Evolutionary conservation across 2,329 filamentous ascomycete species (phyloP).

Genomic region (Hymenoscyphus scutula): DNA sequence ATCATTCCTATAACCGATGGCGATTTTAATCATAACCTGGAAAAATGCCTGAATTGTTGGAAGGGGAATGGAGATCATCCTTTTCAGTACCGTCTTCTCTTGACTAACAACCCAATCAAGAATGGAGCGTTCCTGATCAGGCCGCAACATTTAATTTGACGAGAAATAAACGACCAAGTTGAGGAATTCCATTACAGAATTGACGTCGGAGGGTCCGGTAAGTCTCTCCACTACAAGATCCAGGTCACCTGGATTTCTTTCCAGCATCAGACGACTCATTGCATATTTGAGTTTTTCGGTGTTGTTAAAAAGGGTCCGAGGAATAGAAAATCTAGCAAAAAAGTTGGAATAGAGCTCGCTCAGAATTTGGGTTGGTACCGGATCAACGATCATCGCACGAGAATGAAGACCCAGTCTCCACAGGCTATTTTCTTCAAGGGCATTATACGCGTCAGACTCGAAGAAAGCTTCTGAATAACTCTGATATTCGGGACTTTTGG

Average conservation of each 20-base stretch:
- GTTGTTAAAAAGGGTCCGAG: not conserved
- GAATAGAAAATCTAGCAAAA: not conserved
- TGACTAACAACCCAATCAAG: not conserved
- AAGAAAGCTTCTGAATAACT: not conserved
- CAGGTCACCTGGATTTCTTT: not conserved
- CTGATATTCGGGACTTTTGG: not conserved
- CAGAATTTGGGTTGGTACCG: not conserved
- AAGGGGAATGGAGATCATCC: not conserved
- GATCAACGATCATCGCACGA: not conserved
- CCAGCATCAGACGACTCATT: not conserved
- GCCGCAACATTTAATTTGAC: not conserved
- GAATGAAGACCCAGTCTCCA: not conserved
- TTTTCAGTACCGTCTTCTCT: not conserved
- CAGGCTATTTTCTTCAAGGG: not conserved
- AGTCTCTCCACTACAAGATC: not conserved
- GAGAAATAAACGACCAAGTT: not conserved
- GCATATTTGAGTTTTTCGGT: not conserved
- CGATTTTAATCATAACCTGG: not conserved
- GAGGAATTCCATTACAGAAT: not conserved
- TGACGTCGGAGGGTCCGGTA: not conserved
- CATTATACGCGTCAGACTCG: not conserved
- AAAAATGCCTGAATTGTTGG: not conserved
- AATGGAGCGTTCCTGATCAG: not conserved
- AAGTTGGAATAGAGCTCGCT: not conserved
- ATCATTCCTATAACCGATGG: not conserved